These are phyloP conservation scores for Acacia concinna DNA, from an alignment of 331 rosid species.

Conservation along the genomic window DNA sequence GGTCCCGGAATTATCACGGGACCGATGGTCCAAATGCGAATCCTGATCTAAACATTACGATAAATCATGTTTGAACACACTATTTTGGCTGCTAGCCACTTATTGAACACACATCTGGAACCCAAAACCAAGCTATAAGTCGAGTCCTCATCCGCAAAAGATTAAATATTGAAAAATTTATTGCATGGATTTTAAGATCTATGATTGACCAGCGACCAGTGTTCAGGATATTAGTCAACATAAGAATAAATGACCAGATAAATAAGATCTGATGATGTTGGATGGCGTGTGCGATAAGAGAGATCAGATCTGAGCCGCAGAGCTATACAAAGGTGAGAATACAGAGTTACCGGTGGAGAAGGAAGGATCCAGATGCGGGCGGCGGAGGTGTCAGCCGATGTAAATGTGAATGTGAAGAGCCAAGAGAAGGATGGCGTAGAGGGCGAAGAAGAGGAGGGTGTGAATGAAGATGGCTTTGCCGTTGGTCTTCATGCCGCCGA, in stretches of 20 bases:
- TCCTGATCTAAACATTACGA: background rate
- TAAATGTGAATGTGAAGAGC: conserved; percentile 82
- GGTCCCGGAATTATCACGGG: background rate
- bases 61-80: background rate
- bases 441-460: conserved; percentile 79
- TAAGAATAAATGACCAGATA: background rate
- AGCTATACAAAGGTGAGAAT: background rate
- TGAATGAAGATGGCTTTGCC: conserved; percentile 86
- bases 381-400: conserved; percentile 54
- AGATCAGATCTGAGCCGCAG: background rate
- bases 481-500: conserved; percentile 89
- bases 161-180: background rate
- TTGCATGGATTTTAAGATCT: background rate
- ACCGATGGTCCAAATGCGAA: background rate
- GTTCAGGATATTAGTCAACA: background rate
- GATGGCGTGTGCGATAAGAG: background rate
- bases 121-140: background rate
- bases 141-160: background rate
- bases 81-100: background rate
- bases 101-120: background rate
- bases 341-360: background rate
- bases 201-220: background rate
- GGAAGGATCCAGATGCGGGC: conserved; percentile 1
- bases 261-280: conserved; percentile 29
- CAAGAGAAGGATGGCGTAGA: conserved; percentile 69